Conservation (phyloP, 2,329 filamentous ascomycete species). For the Aspergillus aculeatinus region DNA sequence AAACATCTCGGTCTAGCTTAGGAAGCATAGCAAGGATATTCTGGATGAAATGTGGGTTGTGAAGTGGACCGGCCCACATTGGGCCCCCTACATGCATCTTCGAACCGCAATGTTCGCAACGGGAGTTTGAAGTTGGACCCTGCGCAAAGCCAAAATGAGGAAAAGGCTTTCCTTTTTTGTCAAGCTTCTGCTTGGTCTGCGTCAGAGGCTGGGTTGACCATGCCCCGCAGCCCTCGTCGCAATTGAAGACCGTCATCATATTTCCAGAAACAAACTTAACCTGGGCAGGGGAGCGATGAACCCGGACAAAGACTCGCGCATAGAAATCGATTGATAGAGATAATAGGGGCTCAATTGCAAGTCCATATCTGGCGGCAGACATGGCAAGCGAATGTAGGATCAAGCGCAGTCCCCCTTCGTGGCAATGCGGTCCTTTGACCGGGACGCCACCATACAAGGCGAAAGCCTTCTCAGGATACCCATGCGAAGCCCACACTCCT, state of each 20-base stretch:
- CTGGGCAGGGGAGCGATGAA: conserved; percentile 74
- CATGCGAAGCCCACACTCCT: conserved; percentile 88
- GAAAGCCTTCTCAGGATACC: conserved; percentile 91
- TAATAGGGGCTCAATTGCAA: conserved; percentile 84
- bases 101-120: conserved; percentile 79
- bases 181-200: conserved; percentile 63
- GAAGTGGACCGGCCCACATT: conserved; percentile 90
- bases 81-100: conserved; percentile 87
- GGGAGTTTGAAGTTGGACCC: conserved; percentile 64
- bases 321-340: conserved; percentile 97
- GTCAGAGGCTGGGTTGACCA: conserved; percentile 82
- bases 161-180: conserved; percentile 69
- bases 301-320: conserved; percentile 79
- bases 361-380: conserved; percentile 78
- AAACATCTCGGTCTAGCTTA: conserved; percentile 64
- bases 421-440: conserved; percentile 78
- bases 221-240: conserved; percentile 85
- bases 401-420: conserved; percentile 84
- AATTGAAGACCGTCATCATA: conserved; percentile 90
- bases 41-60: conserved; percentile 79
- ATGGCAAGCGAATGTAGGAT: conserved; percentile 80
- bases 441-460: conserved; percentile 91
- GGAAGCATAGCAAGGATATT: conserved; percentile 73
- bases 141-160: conserved; percentile 77
- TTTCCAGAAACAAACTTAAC: conserved; percentile 90